Evolutionary conservation across 306 rosid genomes (phyloP).

Genomic region (Castanospermum australe): DNA sequence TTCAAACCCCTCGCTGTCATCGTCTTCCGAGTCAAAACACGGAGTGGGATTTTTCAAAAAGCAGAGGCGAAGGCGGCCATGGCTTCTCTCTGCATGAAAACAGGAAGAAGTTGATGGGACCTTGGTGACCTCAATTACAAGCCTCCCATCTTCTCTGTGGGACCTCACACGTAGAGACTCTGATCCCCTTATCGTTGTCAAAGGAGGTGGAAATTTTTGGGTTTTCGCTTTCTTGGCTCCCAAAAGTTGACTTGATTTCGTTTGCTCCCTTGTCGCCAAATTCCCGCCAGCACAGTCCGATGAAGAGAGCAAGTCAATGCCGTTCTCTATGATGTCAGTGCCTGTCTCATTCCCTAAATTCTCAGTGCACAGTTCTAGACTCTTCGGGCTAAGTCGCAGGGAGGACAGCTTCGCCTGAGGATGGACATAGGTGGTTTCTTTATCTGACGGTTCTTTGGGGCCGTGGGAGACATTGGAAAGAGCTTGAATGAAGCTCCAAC

Average conservation of each 20-base stretch:
- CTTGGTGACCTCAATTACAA: constrained; percentile 58
- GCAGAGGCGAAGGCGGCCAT: constrained; percentile 78
- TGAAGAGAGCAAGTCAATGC: constrained; percentile 37
- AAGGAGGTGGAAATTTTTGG: constrained; percentile 73
- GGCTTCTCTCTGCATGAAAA: constrained; percentile 66
- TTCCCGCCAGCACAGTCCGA: neutral
- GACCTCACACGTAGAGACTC: constrained; percentile 53
- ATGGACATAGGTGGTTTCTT: constrained; percentile 45
- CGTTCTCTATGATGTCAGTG: constrained; percentile 46
- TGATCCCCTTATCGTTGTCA: constrained; percentile 77
- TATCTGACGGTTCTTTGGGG: constrained; percentile 10
- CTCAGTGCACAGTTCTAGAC: constrained; percentile 84
- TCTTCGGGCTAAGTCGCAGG: constrained; percentile 51
- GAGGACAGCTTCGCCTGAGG: constrained; percentile 45
- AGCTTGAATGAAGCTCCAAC: constrained; percentile 62
- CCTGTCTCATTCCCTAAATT: constrained; percentile 90
- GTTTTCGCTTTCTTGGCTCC: constrained; percentile 34
- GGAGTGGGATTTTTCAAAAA: constrained; percentile 27
- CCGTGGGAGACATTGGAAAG: constrained; percentile 27
- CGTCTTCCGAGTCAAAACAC: constrained; percentile 21
- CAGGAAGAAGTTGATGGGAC: constrained; percentile 39
- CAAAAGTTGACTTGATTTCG: constrained; percentile 24
- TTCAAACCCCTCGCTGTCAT: neutral
- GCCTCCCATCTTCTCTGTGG: constrained; percentile 76
- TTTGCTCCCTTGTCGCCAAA: constrained; percentile 20